These are phyloP conservation scores for Orbilia javanica DNA, from an alignment of 2,329 filamentous ascomycete genomes.

Conservation along the genomic window DNA sequence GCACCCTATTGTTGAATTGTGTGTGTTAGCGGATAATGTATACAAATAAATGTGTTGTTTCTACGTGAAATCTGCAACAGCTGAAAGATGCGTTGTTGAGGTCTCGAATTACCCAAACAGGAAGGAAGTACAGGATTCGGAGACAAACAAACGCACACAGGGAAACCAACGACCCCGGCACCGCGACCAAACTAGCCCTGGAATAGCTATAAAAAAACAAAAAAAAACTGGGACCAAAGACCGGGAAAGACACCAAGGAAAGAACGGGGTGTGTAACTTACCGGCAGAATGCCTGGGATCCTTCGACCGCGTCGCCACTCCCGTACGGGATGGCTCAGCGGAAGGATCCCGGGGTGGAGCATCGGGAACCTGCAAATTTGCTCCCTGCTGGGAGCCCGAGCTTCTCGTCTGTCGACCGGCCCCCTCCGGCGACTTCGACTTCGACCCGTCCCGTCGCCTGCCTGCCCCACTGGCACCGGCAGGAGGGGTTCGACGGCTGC, in stretches of 20 bases:
- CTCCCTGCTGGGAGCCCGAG: slow-evolving; percentile 13
- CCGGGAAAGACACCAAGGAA: too few relatives aligned
- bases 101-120: background rate
- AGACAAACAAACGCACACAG: background rate
- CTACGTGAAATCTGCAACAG: background rate
- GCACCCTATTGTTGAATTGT: slow-evolving; percentile 16
- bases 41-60: slow-evolving; percentile 19
- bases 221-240: background rate
- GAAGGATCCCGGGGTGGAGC: slow-evolving; percentile 21
- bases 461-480: slow-evolving; percentile 6
- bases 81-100: background rate
- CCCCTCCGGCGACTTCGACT: slow-evolving; percentile 24
- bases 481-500: slow-evolving; percentile 23
- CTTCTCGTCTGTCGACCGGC: slow-evolving; percentile 22
- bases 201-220: background rate
- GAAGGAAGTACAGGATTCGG: background rate
- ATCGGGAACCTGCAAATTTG: slow-evolving; percentile 22
- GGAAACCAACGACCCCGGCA: background rate
- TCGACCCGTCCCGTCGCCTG: background rate
- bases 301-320: slow-evolving; percentile 22
- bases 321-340: slow-evolving; percentile 10
- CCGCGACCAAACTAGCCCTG: background rate
- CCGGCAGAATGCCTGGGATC: slow-evolving; percentile 18
- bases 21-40: background rate
- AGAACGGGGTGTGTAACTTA: slow-evolving; percentile 16